These are phyloP conservation scores for Beauveria varroae DNA, from an alignment of 2,329 filamentous ascomycete species.

Conservation along the genomic window DNA sequence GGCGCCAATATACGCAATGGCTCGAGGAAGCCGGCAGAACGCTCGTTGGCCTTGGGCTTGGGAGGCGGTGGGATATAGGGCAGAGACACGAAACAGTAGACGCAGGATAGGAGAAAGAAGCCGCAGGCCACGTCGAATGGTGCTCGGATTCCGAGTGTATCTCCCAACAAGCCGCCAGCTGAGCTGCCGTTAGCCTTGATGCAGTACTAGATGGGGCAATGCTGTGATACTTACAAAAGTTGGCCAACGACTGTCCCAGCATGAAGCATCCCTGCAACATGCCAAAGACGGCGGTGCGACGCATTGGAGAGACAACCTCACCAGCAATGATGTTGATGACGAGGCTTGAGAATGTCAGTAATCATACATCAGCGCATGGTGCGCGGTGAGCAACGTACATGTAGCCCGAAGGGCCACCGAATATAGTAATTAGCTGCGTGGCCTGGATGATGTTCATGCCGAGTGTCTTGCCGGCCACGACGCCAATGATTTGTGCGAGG, in stretches of 20 bases:
- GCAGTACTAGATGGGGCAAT: neutral
- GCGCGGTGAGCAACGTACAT: constrained; percentile 30
- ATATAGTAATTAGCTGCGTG: constrained; percentile 59
- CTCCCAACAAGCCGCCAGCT: constrained; percentile 58
- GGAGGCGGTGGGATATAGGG: constrained; percentile 41
- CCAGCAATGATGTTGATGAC: constrained; percentile 62
- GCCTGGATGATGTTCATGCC: constrained; percentile 64
- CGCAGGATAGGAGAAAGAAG: constrained; percentile 41
- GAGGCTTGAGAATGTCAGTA: constrained; percentile 27
- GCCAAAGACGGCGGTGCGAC: constrained; percentile 58
- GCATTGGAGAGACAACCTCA: constrained; percentile 52
- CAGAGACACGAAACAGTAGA: constrained; percentile 34
- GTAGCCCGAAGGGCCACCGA: constrained; percentile 63
- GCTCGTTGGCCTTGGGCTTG: constrained; percentile 23
- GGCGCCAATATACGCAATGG: constrained; percentile 56
- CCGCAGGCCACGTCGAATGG: constrained; percentile 59
- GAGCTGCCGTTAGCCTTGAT: neutral
- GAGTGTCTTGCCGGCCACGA: constrained; percentile 48
- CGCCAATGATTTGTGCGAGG: constrained; percentile 55
- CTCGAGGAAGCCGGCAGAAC: constrained; percentile 44
- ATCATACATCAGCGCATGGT: neutral
- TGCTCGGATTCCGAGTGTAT: constrained; percentile 52
- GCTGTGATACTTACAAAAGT: constrained; percentile 37
- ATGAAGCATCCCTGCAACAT: constrained; percentile 59
- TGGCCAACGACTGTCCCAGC: constrained; percentile 58